Conservation (phyloP, 148 eudicot species). For the Vaccinium corymbosum region DNA sequence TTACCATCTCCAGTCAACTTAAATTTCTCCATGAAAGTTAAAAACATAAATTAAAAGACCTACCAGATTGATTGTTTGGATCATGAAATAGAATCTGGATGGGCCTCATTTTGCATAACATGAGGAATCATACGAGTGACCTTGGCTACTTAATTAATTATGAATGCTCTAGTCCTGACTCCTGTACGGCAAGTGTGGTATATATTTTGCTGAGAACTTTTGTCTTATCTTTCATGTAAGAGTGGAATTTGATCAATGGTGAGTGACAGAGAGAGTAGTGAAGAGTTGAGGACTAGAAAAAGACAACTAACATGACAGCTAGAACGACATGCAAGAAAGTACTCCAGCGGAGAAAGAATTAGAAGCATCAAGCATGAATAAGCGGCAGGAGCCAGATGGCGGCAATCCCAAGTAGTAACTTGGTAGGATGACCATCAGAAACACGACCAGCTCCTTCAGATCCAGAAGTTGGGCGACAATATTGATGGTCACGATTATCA, state of each 20-base stretch:
- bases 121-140: neutral
- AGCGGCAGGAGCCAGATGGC: neutral
- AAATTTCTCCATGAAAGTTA: neutral
- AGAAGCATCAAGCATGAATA: neutral
- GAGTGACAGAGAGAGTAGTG: neutral
- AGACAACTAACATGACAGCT: neutral
- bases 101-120: neutral
- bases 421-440: neutral
- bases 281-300: neutral
- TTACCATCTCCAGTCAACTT: neutral
- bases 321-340: neutral
- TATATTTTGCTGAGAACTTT: neutral
- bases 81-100: neutral
- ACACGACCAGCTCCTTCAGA: neutral
- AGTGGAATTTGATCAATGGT: neutral
- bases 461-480: neutral
- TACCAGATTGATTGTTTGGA: neutral
- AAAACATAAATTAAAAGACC: neutral
- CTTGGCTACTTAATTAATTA: neutral
- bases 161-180: too few species aligned
- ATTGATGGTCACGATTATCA: neutral
- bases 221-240: neutral
- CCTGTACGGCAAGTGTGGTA: too few species aligned
- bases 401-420: neutral
- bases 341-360: neutral